Evolutionary conservation across 805 yeast genomes (phyloP).

Genomic region (Cyberlindnera japonica): DNA sequence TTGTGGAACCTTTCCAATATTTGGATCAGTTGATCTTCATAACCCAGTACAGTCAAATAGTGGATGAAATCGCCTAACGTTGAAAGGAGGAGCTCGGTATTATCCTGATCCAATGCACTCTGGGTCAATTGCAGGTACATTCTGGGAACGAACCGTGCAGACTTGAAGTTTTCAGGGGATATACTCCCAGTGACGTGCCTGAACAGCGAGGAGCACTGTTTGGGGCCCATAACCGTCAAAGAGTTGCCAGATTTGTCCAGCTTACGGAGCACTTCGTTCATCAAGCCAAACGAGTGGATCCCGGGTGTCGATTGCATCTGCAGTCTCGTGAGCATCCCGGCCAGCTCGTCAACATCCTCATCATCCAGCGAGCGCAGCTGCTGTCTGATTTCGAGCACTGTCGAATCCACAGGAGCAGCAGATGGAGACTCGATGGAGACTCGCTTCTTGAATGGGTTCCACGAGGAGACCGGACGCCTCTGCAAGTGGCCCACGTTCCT

Average conservation of each 20-base stretch:
- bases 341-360: no score
- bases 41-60: constrained; percentile 17
- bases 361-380: constrained; percentile 3
- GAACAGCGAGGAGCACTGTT: constrained; percentile 13
- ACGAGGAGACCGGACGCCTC: constrained; percentile 3
- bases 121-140: constrained; percentile 22
- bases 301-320: constrained; percentile 2
- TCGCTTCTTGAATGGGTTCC: constrained; percentile 15
- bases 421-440: constrained; percentile 2
- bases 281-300: constrained; percentile 9
- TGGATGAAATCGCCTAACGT: constrained; percentile 15
- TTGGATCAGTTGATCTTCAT: constrained; percentile 16
- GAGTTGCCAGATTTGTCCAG: constrained; percentile 8
- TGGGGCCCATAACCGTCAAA: constrained; percentile 10
- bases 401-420: constrained; percentile 1
- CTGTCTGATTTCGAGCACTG: constrained; percentile 9
- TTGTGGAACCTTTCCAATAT: constrained; percentile 3
- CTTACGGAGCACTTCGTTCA: constrained; percentile 21
- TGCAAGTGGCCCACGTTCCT: not conserved
- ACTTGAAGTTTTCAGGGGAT: constrained; percentile 16
- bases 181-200: constrained; percentile 9
- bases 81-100: constrained; percentile 5
- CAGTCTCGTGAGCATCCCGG: constrained; percentile 5
- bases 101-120: not conserved
- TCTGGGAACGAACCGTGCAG: constrained; percentile 25